Conservation (phyloP, 305 asterid genomes). For the Fraxinus paxiana region DNA sequence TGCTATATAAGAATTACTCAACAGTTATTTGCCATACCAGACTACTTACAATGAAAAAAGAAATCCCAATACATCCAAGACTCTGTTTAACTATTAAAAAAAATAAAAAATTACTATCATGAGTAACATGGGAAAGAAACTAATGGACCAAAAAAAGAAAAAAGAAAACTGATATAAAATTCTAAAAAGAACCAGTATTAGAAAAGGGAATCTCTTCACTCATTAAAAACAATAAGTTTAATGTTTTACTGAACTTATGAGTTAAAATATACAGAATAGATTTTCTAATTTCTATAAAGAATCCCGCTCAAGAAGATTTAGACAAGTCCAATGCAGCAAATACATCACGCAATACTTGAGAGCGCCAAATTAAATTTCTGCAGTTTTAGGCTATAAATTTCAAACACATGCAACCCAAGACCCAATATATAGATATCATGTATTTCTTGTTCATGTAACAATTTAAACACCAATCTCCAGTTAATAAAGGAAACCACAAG, state of each 20-base stretch:
- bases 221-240: conserved; percentile 11
- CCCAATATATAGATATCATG: neutral
- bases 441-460: neutral
- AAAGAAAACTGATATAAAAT: neutral
- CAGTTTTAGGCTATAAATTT: conserved; percentile 21
- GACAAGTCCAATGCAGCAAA: neutral
- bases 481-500: neutral
- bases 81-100: neutral
- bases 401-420: neutral
- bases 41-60: neutral
- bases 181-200: neutral
- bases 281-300: conserved; percentile 20
- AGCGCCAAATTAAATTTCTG: conserved; percentile 27
- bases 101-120: neutral
- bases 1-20: neutral
- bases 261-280: conserved; percentile 8
- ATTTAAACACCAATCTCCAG: neutral
- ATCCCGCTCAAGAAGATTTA: conserved; percentile 3
- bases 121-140: neutral
- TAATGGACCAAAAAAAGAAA: neutral
- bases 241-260: conserved; percentile 16
- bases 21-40: conserved; percentile 7
- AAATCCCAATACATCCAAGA: neutral
- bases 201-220: neutral
- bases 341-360: conserved; percentile 19